These are phyloP conservation scores for Cornus kousa DNA, from an alignment of 148 eudicot genomes.

Conservation along the genomic window DNA sequence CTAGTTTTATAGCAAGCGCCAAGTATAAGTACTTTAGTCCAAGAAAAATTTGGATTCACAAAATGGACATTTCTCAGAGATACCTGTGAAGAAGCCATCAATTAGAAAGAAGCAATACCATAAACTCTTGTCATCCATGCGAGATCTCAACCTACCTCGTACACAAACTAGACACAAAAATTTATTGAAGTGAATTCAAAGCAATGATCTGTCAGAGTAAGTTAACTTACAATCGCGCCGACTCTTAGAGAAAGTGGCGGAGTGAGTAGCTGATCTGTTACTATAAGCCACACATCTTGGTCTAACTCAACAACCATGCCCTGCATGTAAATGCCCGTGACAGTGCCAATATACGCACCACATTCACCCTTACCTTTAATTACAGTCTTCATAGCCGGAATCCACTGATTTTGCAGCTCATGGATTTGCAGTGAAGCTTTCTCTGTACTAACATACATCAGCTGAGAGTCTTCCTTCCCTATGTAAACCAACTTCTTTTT, in stretches of 20 bases:
- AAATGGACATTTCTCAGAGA: constrained; percentile 70
- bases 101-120: not conserved
- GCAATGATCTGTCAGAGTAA: constrained; percentile 7
- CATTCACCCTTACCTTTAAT: constrained; percentile 48
- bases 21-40: constrained; percentile 73
- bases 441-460: constrained; percentile 60
- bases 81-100: constrained; percentile 38
- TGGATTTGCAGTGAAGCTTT: constrained; percentile 30
- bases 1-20: constrained; percentile 83
- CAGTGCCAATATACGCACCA: constrained; percentile 65
- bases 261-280: constrained; percentile 54
- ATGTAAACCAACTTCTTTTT: constrained; percentile 71
- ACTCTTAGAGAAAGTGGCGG: constrained; percentile 66
- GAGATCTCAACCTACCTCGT: not conserved
- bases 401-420: constrained; percentile 10
- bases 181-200: not conserved
- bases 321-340: constrained; percentile 65
- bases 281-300: constrained; percentile 64
- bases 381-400: constrained; percentile 7
- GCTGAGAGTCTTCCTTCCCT: constrained; percentile 48
- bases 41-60: constrained; percentile 61
- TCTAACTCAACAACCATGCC: constrained; percentile 84
- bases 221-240: constrained; percentile 74
- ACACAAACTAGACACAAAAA: not conserved
- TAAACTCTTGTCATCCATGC: not conserved